Evolutionary conservation across 495 filamentous ascomycete genomes (phyloP).

Genomic region (Cryomyces minteri): DNA sequence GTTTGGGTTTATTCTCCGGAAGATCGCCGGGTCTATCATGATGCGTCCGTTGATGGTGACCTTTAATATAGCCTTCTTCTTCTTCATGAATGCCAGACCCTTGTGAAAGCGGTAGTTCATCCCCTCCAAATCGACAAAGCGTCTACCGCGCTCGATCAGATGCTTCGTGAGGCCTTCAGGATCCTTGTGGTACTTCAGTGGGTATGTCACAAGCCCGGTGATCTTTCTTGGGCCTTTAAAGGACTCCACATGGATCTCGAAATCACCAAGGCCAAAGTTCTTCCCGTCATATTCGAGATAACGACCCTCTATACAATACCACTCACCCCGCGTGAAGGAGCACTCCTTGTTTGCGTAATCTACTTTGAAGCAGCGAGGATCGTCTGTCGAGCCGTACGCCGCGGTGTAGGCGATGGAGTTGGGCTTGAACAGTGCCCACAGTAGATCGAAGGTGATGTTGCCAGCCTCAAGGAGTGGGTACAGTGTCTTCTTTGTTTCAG

Average conservation of each 20-base stretch:
- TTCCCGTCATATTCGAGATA: constrained; percentile 80
- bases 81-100: constrained; percentile 69
- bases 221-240: constrained; percentile 82
- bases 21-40: constrained; percentile 80
- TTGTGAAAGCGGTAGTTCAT: constrained; percentile 79
- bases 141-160: constrained; percentile 70
- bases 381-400: constrained; percentile 62
- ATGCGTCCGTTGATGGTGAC: constrained; percentile 81
- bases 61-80: constrained; percentile 59
- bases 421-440: constrained; percentile 86
- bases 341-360: constrained; percentile 59
- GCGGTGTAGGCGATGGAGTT: constrained; percentile 69
- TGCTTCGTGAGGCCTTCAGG: constrained; percentile 41
- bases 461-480: constrained; percentile 70
- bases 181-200: constrained; percentile 68
- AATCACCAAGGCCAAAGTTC: constrained; percentile 48
- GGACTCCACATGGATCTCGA: constrained; percentile 50
- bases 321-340: constrained; percentile 57
- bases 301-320: constrained; percentile 65
- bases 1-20: constrained; percentile 76
- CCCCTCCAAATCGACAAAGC: constrained; percentile 60
- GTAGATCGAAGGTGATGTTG: constrained; percentile 74
- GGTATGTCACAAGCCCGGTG: constrained; percentile 57
- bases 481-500: constrained; percentile 58
- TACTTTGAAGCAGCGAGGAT: constrained; percentile 81